Evolutionary conservation across 345 rosid species (phyloP), one percentile per base, ranked within the genome.

Genomic region (Angophora floribunda): DNA sequence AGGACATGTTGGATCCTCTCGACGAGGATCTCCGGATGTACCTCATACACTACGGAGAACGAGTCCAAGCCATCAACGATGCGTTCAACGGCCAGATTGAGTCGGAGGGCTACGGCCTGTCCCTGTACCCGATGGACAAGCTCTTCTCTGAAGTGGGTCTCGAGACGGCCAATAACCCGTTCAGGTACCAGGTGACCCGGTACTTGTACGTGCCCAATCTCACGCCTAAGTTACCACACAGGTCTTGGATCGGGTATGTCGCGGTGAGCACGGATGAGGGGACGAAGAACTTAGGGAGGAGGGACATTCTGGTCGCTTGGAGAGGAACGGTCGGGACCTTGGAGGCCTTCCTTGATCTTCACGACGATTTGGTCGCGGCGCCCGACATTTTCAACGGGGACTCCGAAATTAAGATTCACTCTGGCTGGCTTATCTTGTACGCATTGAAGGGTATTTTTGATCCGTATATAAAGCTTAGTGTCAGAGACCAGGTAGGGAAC

Each of bases 271-370:
- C 96, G 19, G 96, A 97, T 17, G 92, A 94, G 88, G 97, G 95
- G 79, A 91, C 89, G 52, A 90, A 80, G 30, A 51, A 55, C 85
- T 85, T 95, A 19, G 97, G 97, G 84, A 91, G 98, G 89, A 93
- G 99, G 90, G 98, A 95, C 57, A 95, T 96, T 19, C 95, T 96
- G 41, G 91, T 97, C 19, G 93, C 92, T 75, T 96, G 98, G 99
- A 94, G 98, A 94, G 99, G 99, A 85, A 94, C 98, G 1, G 87
- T 95, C 28, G 99, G 95, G 89, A 93, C 97, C 95, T 85, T 91
- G 67, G 8, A 91, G 51, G 41, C 41, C 41, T 36, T 2, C 3
- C 41, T 36, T 36, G 97, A 95, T 90, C 85, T 93, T 4, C 86
- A 91, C 21, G 95, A 95, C 13, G 63, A 52, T 82, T 91, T 94